Base-by-base conservation (phyloP, 495 filamentous ascomycete genomes). In the Penicillium macrosclerotiorum region DNA sequence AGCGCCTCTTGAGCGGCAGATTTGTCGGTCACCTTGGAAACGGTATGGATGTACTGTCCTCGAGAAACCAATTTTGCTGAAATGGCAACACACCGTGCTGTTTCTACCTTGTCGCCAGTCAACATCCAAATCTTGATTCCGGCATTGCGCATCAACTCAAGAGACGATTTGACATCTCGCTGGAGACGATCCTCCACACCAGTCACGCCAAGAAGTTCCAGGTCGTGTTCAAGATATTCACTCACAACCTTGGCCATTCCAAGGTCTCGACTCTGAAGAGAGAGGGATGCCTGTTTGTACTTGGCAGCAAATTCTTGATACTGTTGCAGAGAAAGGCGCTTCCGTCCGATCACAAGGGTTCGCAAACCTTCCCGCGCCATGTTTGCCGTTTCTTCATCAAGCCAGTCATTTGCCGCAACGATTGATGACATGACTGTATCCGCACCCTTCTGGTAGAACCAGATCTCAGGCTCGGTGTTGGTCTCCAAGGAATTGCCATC, bases 101-200 rank as follows among this genome's bases (percentile, higher is more conserved):
- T 99, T 66, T 99, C 94, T 1, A 96, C 89, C 67, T 99, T 99
- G 73, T 99, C 94, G 23, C 94, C 94, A 0, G 94, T 99, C 56
- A 99, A 73, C 94, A 99, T 99, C 94, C 94, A 99, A 43, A 97
- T 96, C 68, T 95, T 96, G 61, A 99, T 89, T n/a, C 94, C 94
- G 7, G 94, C 94, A 62, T 99, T 97, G 47, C 94, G 87, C 32
- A 99, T 82, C 11, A 97, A 77, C 59, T 99, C 94, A 5, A 99
- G 77, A 1, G 88, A 92, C 3, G 91, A 85, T 59, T 96, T 97
- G 59, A 99, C 94, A 67, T 96, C 89, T 41, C 81, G 80, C 62
- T 99, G 94, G 17, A 99, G 74, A 49, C 94, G 94, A 63, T 99
- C 94, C 63, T 99, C 94, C 1, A 99, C 94, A 43, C 94, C 94